Evolutionary conservation across 2,329 filamentous ascomycete genomes (phyloP).

Genomic region (Penicillium nordicum): DNA sequence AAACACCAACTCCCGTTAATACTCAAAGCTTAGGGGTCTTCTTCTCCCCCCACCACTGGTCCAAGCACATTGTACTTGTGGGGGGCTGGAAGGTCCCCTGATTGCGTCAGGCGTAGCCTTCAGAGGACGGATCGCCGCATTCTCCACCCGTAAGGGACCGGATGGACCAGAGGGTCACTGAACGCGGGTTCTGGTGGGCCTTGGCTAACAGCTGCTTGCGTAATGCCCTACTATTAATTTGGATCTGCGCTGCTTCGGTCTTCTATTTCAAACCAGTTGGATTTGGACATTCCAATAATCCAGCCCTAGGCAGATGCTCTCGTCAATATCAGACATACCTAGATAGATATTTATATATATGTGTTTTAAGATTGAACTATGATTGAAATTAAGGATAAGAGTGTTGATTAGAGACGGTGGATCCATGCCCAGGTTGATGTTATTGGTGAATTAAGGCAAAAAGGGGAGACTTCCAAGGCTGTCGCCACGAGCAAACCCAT

Average conservation of each 20-base stretch:
- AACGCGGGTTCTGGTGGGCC: slow-evolving; percentile 30
- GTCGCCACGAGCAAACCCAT: slow-evolving; percentile 5
- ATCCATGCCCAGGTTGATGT: not conserved
- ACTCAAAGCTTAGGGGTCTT: slow-evolving; percentile 9
- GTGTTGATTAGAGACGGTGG: not conserved
- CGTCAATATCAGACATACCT: not conserved
- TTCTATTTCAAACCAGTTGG: slow-evolving; percentile 17
- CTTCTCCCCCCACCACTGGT: slow-evolving; percentile 2
- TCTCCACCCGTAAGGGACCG: slow-evolving; percentile 39
- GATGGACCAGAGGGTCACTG: slow-evolving; percentile 32
- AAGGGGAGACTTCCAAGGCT: not conserved
- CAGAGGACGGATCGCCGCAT: slow-evolving; percentile 33
- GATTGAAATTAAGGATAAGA: not conserved
- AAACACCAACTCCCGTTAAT: not conserved
- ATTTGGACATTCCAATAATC: not conserved
- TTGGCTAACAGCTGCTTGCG: slow-evolving; percentile 35
- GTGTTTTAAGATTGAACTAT: not conserved
- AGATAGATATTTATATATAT: not conserved
- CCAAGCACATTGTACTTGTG: slow-evolving; percentile 5
- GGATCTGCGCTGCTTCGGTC: slow-evolving; percentile 29
- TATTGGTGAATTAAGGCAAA: not conserved
- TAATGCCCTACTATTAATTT: slow-evolving; percentile 36
- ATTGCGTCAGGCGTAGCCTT: slow-evolving; percentile 31
- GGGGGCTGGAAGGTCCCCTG: not conserved
- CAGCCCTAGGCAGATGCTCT: not conserved